phyloP scores from a whole-genome alignment of 139 green algal genomes.

The Tetraselmis chui region DNA sequence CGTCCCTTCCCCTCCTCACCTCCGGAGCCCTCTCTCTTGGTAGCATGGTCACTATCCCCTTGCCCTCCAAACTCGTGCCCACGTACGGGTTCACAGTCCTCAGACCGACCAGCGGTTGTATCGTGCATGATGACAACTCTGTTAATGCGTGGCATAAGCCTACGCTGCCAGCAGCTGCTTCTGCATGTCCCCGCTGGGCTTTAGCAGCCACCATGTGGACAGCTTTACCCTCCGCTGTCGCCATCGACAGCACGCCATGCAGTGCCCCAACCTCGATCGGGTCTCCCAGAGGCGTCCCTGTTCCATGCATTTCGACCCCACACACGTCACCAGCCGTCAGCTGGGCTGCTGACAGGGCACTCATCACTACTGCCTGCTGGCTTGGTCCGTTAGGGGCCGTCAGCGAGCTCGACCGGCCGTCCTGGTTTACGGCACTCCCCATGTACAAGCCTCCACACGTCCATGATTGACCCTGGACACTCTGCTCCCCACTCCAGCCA shows the following conservation, averaged over 20 bases:
- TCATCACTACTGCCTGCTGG: conserved; percentile 66
- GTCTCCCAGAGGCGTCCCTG: conserved; percentile 82
- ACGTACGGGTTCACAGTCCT: conserved; percentile 46
- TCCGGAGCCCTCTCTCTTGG: conserved; percentile 15
- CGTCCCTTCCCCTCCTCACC: neutral
- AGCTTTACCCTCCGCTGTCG: conserved; percentile 30
- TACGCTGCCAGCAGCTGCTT: conserved; percentile 50
- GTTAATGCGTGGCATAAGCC: conserved; percentile 20
- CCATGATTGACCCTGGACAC: neutral
- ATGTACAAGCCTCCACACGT: neutral
- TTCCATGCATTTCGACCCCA: conserved; percentile 68
- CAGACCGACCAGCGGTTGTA: conserved; percentile 39
- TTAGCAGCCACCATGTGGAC: conserved; percentile 35
- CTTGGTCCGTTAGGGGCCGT: conserved; percentile 80
- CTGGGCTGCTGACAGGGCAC: conserved; percentile 36
- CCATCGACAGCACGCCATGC: conserved; percentile 30
- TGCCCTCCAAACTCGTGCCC: conserved; percentile 17
- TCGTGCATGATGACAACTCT: neutral
- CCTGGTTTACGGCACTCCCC: conserved; percentile 63
- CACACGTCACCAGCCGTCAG: conserved; percentile 2
- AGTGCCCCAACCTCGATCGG: conserved; percentile 74
- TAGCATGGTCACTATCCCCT: conserved; percentile 9
- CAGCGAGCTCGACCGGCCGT: conserved; percentile 70
- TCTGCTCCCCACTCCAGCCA: neutral
- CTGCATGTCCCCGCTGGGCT: conserved; percentile 20